Evolutionary conservation across 306 rosid genomes (phyloP), one percentile per base, ranked within the genome.

Genomic region (Lathyrus tuberosus): DNA sequence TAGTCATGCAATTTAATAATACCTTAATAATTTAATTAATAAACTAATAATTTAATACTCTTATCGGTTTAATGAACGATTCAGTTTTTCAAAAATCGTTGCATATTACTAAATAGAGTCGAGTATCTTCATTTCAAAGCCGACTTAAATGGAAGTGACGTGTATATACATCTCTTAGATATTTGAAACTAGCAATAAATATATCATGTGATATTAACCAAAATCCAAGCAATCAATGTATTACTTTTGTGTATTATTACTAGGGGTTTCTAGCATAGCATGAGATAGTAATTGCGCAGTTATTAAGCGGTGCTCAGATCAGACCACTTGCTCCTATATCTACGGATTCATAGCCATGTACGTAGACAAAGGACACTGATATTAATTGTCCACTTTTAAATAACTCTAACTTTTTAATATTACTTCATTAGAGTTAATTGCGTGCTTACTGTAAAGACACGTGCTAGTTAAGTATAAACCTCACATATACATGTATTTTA

Each of bases 131-230:
- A 33, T 33, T 31, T 31, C 6, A 6, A 33, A 33, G 2, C 37
- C 37, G 37, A 33, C 37, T 5, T 6, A 6, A 33, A 33, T 33
- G 7, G 37, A 33, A 33, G 37, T 33, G 37, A 33, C 8, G 6
- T 6, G 8, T 6, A 33, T 33, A 33, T 33, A 1, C 37, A 6
- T 5, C 5, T 49, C 28, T 2, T 17, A 41, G 42, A 18, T 37
- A 18, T 3, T 8, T 49, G 0, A 17, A 17, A 12, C 2, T 30
- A n/a, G 17, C 20, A 77, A 62, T 53, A 70, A 76, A 77, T 54
- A 51, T 26, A 52, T n/a, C 35, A 70, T 62, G 72, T 70, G 76
- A 77, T 41, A 43, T 62, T 41, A 62, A 70, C 30, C 35, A 26
- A 5, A 70, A 62, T 62, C 22, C n/a, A 10, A 67, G 17, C 47